Conservation (phyloP, 192 early-diverging fungal genomes). For the Spinellus fusiger region DNA sequence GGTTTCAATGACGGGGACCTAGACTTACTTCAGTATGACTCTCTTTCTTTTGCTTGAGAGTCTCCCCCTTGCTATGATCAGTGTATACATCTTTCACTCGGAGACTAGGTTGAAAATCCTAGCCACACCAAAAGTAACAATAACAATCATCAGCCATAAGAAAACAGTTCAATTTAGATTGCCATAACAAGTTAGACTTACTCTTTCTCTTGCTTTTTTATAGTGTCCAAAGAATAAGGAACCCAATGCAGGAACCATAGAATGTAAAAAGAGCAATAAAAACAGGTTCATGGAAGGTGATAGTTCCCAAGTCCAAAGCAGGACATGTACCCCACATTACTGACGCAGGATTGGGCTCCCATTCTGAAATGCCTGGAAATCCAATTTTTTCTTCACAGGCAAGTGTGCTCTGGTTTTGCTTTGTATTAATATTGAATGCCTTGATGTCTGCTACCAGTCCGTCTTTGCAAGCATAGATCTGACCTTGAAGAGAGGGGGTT, state of each 20-base stretch:
- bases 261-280: conserved; percentile 25
- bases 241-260: conserved; percentile 10
- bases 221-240: conserved; percentile 17
- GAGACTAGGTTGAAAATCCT: not conserved
- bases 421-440: conserved; percentile 23
- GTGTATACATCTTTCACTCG: conserved; percentile 5
- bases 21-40: no score
- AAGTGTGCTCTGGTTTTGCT: conserved; percentile 6
- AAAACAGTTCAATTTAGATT: not conserved
- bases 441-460: conserved; percentile 13
- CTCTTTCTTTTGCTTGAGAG: no score
- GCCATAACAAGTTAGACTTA: not conserved
- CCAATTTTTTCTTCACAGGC: conserved; percentile 11
- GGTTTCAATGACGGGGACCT: no score
- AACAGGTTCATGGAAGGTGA: conserved; percentile 26
- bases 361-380: not conserved
- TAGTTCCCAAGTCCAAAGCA: conserved; percentile 2
- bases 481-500: conserved; percentile 13
- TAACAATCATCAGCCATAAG: not conserved
- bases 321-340: conserved; percentile 32
- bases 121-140: not conserved
- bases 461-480: conserved; percentile 17
- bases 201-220: conserved; percentile 19
- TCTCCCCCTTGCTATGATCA: conserved; percentile 1
- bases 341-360: conserved; percentile 3